Conservation (phyloP, 2,329 filamentous ascomycete genomes). For the Penicillium sp. region DNA sequence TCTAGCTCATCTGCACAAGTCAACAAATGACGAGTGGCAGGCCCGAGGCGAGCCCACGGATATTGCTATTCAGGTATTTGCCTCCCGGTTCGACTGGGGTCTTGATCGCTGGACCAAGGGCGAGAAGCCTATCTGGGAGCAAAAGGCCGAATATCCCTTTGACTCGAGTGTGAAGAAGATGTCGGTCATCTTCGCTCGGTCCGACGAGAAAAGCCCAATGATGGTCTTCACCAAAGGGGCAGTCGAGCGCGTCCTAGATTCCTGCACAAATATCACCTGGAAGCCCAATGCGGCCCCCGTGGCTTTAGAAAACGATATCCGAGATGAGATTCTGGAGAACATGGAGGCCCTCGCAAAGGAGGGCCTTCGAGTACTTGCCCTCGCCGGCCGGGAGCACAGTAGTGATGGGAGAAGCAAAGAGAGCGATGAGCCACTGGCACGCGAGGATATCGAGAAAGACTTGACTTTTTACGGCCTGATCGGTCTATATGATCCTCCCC, state of each 20-base stretch:
- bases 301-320: slow-evolving; percentile 54
- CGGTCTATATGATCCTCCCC: slow-evolving; percentile 82
- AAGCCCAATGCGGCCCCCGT: slow-evolving; percentile 37
- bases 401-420: slow-evolving; percentile 6
- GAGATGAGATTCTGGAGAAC: slow-evolving; percentile 59
- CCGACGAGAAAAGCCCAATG: slow-evolving; percentile 21
- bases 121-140: slow-evolving; percentile 52
- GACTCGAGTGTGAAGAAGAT: slow-evolving; percentile 74
- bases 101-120: slow-evolving; percentile 52
- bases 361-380: slow-evolving; percentile 66
- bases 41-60: slow-evolving; percentile 68
- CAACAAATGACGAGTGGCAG: slow-evolving; percentile 56
- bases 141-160: slow-evolving; percentile 68
- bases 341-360: slow-evolving; percentile 66
- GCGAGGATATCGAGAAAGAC: slow-evolving; percentile 62
- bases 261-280: slow-evolving; percentile 55
- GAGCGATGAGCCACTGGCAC: slow-evolving; percentile 35
- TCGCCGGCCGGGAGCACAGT: slow-evolving; percentile 50
- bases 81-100: slow-evolving; percentile 65
- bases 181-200: slow-evolving; percentile 63
- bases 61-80: slow-evolving; percentile 72
- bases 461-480: slow-evolving; percentile 77
- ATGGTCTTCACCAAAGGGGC: slow-evolving; percentile 51
- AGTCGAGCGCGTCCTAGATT: slow-evolving; percentile 65
- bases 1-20: slow-evolving; percentile 60